Evolutionary conservation across 176 grass and related monocot genomes (phyloP).

Genomic region (Aegilops bicornis): DNA sequence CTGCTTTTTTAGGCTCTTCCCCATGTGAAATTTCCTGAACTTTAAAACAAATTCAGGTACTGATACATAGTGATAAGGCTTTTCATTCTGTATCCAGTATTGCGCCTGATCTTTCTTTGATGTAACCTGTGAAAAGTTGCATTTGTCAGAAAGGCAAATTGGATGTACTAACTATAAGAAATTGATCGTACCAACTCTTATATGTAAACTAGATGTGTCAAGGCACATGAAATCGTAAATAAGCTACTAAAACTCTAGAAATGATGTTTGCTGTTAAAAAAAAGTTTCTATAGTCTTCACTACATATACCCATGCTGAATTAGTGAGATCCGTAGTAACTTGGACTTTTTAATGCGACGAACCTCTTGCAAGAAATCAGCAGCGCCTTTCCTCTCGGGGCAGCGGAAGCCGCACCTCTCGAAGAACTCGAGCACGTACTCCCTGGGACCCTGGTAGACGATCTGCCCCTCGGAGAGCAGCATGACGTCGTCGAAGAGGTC

Average conservation of each 20-base stretch:
- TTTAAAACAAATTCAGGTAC: constrained; percentile 59
- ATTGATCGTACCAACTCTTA: background rate
- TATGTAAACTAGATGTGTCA: background rate
- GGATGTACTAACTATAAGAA: background rate
- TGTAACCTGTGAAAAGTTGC: constrained; percentile 45
- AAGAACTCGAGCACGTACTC: constrained; percentile 87
- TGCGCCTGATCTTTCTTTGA: constrained; percentile 75
- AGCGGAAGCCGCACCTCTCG: constrained; percentile 78
- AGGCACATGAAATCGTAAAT: background rate
- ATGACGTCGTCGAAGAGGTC: constrained; percentile 92
- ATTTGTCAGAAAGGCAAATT: background rate
- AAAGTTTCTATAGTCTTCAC: background rate
- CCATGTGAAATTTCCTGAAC: constrained; percentile 71
- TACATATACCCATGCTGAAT: background rate
- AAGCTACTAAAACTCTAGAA: background rate
- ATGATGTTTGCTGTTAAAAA: background rate
- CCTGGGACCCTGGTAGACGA: constrained; percentile 92
- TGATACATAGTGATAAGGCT: constrained; percentile 62
- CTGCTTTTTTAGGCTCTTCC: constrained; percentile 60
- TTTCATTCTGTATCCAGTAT: constrained; percentile 52
- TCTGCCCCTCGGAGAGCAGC: constrained; percentile 91
- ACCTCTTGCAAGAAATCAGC: constrained; percentile 98
- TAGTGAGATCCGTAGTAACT: background rate
- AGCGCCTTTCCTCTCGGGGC: constrained; percentile 83
- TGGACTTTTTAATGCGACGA: background rate